These are phyloP conservation scores for Cydonia oblonga DNA, from an alignment of 331 rosid genomes.

Conservation along the genomic window DNA sequence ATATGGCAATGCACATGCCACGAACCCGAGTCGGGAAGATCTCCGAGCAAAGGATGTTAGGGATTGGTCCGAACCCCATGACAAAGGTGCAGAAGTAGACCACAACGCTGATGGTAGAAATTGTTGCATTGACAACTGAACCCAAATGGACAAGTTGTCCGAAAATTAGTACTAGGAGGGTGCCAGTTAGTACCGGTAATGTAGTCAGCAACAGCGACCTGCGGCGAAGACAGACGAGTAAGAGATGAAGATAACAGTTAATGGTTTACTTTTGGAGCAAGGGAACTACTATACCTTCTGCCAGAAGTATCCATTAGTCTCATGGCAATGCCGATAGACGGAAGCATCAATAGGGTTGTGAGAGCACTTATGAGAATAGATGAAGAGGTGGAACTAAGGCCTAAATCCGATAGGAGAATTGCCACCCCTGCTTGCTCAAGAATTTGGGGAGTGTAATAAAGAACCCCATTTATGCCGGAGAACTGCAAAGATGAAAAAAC, in stretches of 20 bases:
- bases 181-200: constrained; percentile 7
- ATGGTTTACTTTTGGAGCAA: background rate
- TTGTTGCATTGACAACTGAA: constrained; percentile 8
- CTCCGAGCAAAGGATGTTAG: constrained; percentile 22
- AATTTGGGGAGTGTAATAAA: constrained; percentile 22
- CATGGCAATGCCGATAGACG: constrained; percentile 21
- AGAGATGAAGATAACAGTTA: background rate
- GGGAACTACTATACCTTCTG: constrained; percentile 1
- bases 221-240: background rate
- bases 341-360: constrained; percentile 25
- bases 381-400: constrained; percentile 13
- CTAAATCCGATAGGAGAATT: constrained; percentile 14
- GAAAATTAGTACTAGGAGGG: constrained; percentile 12
- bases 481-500: background rate
- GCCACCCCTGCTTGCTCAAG: constrained; percentile 23
- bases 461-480: constrained; percentile 23
- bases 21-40: constrained; percentile 24
- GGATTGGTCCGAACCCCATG: constrained; percentile 22
- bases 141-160: constrained; percentile 16
- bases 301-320: constrained; percentile 17
- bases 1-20: constrained; percentile 19
- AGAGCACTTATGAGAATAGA: constrained; percentile 19
- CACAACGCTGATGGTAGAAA: constrained; percentile 13
- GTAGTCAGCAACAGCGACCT: constrained; percentile 16
- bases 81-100: constrained; percentile 24